These are phyloP conservation scores for Chlorella vulgaris DNA, from an alignment of 139 green algal genomes.

Conservation along the genomic window DNA sequence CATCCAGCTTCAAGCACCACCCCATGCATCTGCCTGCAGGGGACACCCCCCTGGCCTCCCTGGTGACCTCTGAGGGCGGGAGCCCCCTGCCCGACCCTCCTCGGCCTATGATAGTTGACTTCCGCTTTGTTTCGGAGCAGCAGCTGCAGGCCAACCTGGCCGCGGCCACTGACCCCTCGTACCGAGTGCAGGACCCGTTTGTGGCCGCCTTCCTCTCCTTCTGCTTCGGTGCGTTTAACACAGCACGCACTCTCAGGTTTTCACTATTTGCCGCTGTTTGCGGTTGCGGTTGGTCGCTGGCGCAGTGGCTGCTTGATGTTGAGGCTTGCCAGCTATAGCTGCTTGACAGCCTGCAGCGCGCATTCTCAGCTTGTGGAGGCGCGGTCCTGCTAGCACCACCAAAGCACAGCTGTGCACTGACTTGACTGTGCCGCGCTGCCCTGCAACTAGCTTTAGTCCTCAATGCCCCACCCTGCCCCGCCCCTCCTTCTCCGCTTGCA, in stretches of 20 bases:
- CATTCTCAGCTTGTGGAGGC: no score
- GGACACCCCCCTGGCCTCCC: not conserved
- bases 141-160: constrained; percentile 30
- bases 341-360: no score
- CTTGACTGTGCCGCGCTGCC: no score
- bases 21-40: no score
- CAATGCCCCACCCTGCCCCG: not conserved
- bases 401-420: no score
- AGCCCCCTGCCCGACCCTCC: not conserved
- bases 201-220: constrained; percentile 26
- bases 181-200: constrained; percentile 20
- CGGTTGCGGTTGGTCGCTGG: not conserved
- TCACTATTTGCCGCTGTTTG: not conserved
- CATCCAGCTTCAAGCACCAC: no score
- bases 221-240: not conserved
- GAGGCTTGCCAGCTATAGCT: no score
- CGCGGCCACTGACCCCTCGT: constrained; percentile 11
- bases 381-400: no score
- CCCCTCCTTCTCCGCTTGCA: not conserved
- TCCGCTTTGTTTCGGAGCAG: constrained; percentile 9
- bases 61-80: not conserved
- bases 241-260: not conserved
- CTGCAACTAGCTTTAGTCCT: no score
- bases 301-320: no score
- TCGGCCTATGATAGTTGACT: not conserved